Percentiles rank a stretch among this genome's conserved stretches.
These are phyloP conservation scores for Hypholoma sublateritium DNA, from an alignment of 768 basidiomycete species.

Conservation along the genomic window DNA sequence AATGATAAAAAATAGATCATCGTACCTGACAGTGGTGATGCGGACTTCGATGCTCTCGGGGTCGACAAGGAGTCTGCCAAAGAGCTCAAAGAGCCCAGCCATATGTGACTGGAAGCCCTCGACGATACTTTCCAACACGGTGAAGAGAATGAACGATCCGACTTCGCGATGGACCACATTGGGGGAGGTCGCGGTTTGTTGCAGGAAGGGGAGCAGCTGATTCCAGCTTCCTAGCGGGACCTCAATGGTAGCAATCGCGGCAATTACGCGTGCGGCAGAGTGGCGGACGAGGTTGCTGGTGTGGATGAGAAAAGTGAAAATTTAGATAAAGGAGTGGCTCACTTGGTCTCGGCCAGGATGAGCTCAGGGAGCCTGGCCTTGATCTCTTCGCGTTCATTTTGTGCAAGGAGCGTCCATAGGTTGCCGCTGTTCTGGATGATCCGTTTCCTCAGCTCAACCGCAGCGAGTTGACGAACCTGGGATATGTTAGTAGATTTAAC, in stretches of 20 bases:
- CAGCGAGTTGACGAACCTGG: conserved; percentile 95
- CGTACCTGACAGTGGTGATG: conserved; percentile 82
- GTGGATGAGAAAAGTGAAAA: conserved; percentile 15
- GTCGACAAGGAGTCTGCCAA: conserved; percentile 71
- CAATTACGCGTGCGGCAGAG: conserved; percentile 88
- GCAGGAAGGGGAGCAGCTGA: conserved; percentile 84
- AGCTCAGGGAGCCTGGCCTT: conserved; percentile 81
- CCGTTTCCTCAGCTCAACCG: conserved; percentile 95
- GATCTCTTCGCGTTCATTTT: conserved; percentile 74
- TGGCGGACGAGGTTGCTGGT: conserved; percentile 87
- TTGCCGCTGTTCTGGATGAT: conserved; percentile 75
- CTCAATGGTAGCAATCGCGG: conserved; percentile 90
- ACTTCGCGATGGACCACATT: conserved; percentile 84
- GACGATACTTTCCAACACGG: conserved; percentile 88
- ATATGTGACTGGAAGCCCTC: conserved; percentile 84
- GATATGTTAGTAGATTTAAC: conserved; percentile 6
- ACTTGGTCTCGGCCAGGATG: conserved; percentile 79
- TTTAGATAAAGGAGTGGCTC: conserved; percentile 25
- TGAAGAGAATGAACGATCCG: conserved; percentile 85
- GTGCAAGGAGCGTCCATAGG: conserved; percentile 75
- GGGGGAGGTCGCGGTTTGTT: conserved; percentile 70
- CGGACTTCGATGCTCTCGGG: conserved; percentile 88
- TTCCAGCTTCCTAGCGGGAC: conserved; percentile 80
- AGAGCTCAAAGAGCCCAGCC: conserved; percentile 75
- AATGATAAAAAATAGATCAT: conserved; percentile 1